Base-by-base conservation (phyloP, 1,284 basidiomycete genomes). In the Rhodofomes roseus region DNA sequence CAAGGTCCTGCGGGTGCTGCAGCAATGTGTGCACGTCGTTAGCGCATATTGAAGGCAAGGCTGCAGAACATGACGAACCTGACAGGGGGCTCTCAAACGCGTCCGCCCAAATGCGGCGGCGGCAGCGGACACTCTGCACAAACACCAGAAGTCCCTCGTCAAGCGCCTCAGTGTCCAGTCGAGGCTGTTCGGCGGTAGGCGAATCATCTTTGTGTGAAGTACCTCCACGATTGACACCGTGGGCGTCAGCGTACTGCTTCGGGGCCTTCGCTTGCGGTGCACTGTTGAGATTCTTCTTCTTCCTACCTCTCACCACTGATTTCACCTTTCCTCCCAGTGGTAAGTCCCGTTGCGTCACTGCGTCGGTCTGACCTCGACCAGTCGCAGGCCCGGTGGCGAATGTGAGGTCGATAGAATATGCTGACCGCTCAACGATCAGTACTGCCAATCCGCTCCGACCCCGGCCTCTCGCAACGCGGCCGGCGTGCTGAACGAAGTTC, bases 401-500 rank as follows among this genome's bases (percentile, higher is more conserved):
- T 5, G 37, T 39, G 4, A 44, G 23, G 8, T 44, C 9, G 43
- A 44, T 2, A 2, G 23, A 23, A n/a, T 44, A 67, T 2, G 65
- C 64, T 0, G 64, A 58, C 1, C 54, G 62, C 50, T 70, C 68
- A 0, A 67, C 69, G 1, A 71, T 61, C 0, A 71, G 62, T 0
- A 70, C 60, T 0, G 67, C 68, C 1, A 69, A 27, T 0, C 66
- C 70, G 0, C 4, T 58, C 2, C 48, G 56, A 11, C 39, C 48
- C 0, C 25, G 60, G 3, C 58, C 64, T 0, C 68, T 58, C 8
- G 70, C 70, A 0, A 65, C 68, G 0, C 68, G 60, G 1, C 70
- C 68, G 0, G 69, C 66, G 1, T 65, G 65, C 41, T 71, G 70
- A 1, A 70, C 54, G 29, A 65, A 70, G 50, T 63, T 60, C 7